A percentile compares a stretch with the other conserved stretches of the same genome.
These are phyloP conservation scores for Trichoderma harzianum DNA, from an alignment of 2,329 filamentous ascomycete species.

Conservation along the genomic window DNA sequence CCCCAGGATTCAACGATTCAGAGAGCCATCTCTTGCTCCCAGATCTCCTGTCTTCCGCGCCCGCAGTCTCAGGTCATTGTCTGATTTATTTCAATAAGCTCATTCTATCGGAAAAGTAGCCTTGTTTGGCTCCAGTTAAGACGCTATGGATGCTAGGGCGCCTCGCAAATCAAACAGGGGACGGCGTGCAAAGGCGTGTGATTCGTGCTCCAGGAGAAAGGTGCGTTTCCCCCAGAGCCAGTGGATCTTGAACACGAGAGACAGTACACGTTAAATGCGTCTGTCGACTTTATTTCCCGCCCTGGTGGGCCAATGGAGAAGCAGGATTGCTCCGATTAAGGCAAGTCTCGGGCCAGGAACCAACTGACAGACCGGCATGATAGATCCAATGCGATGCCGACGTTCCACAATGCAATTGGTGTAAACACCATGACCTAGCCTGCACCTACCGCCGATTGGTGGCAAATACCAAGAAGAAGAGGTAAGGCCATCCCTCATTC, in stretches of 20 bases:
- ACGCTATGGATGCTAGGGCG: neutral
- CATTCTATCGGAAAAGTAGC: neutral
- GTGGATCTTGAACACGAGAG: neutral
- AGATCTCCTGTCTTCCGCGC: neutral
- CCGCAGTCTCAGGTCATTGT: neutral
- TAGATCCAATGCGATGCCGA: constrained; percentile 4
- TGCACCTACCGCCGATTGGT: neutral
- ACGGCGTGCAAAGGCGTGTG: neutral
- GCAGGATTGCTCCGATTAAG: neutral
- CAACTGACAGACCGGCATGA: neutral
- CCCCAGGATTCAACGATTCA: neutral
- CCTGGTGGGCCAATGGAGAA: neutral
- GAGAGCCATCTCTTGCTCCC: neutral
- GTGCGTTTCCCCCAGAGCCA: neutral
- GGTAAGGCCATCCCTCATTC: neutral
- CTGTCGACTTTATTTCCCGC: neutral
- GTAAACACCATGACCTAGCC: neutral
- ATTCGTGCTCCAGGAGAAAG: constrained; percentile 1
- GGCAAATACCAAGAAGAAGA: neutral
- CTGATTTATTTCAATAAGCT: neutral
- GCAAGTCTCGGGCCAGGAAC: neutral
- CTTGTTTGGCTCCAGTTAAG: no score
- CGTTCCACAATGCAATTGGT: constrained; percentile 4
- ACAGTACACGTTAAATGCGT: neutral
- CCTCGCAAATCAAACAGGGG: neutral